Base-by-base conservation (phyloP, 73 alveolate genomes). In the Paraurostyla sp. region DNA sequence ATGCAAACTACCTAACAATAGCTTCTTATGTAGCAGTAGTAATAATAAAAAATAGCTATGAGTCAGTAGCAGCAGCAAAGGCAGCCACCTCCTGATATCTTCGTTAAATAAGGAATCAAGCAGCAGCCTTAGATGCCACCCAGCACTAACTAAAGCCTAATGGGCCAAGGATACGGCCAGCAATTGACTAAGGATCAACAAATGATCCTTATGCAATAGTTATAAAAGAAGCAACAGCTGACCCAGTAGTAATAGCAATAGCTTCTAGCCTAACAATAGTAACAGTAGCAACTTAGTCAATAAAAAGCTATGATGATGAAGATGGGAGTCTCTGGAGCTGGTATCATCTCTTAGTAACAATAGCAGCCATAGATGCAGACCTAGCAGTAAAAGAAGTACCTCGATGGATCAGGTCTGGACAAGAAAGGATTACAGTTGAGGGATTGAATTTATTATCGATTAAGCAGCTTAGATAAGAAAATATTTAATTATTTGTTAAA, bases 321-420 rank as follows among this genome's bases (percentile, higher is more conserved):
- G 49, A 60, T 60, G 78, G 78, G 78, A 60, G 78, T 60, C n/a
- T 60, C 78, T 60, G 78, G 78, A 30, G 32, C 22, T 29, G 78
- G 78, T 13, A 60, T 60, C 3, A 29, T 60, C 13, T 13, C 78
- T 11, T 62, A 69, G 42, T 38, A 69, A 69, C 41, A 69, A 25
- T 32, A 69, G 23, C 25, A 69, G 63, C 62, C 58, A 23, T 29
- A 69, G 40, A 69, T 69, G 65, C 33, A 41, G 41, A 7, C 84
- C 6, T 42, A 69, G 84, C 41, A 69, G 40, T 15, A 69, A 25
- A 38, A 69, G 23, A 35, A 60, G 78, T 60, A 60, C 32, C 51
- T 29, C 32, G 78, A 45, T 9, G 49, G 78, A 9, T 60, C 78
- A 27, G 22, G 51, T 9, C 13, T 60, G 13, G 78, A 60, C 13